These are phyloP conservation scores for Ogataea angusta DNA, from an alignment of 805 yeast genomes.

Conservation along the genomic window DNA sequence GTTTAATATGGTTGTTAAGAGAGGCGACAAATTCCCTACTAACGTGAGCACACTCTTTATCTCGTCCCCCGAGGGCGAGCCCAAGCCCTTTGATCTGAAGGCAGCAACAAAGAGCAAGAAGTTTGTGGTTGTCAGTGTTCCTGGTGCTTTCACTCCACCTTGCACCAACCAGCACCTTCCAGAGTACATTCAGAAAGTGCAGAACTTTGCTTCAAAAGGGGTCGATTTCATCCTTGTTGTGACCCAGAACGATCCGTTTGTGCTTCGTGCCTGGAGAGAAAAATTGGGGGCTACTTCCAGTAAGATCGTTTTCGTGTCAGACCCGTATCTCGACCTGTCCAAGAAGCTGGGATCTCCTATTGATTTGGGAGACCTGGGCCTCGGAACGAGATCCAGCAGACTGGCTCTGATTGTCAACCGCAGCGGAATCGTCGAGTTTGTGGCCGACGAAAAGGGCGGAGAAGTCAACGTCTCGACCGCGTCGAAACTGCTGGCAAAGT, in stretches of 20 bases:
- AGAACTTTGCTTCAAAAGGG: conserved; percentile 53
- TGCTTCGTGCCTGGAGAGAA: conserved; percentile 65
- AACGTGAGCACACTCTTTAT: conserved; percentile 33
- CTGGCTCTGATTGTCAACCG: conserved; percentile 62
- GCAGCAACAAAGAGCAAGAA: conserved; percentile 41
- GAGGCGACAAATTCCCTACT: conserved; percentile 37
- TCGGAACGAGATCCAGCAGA: conserved; percentile 60
- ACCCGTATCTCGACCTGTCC: conserved; percentile 57
- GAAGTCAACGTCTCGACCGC: conserved; percentile 29
- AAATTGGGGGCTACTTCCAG: conserved; percentile 35
- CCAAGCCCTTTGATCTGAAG: conserved; percentile 34
- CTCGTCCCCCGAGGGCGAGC: conserved; percentile 35
- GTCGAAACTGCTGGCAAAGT: conserved; percentile 23
- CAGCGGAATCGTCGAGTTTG: conserved; percentile 37
- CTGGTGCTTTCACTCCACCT: conserved; percentile 87
- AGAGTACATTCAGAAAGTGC: conserved; percentile 50
- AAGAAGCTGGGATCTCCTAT: conserved; percentile 54
- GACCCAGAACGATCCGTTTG: conserved; percentile 71
- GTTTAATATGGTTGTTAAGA: conserved; percentile 16
- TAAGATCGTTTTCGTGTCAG: conserved; percentile 57
- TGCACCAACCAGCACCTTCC: conserved; percentile 74
- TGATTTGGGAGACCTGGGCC: conserved; percentile 51
- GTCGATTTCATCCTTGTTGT: conserved; percentile 62
- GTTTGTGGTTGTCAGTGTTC: conserved; percentile 70
- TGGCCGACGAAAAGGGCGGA: conserved; percentile 28